Conservation (phyloP, 1,284 basidiomycete species). For the Laetiporus sulphureus region DNA sequence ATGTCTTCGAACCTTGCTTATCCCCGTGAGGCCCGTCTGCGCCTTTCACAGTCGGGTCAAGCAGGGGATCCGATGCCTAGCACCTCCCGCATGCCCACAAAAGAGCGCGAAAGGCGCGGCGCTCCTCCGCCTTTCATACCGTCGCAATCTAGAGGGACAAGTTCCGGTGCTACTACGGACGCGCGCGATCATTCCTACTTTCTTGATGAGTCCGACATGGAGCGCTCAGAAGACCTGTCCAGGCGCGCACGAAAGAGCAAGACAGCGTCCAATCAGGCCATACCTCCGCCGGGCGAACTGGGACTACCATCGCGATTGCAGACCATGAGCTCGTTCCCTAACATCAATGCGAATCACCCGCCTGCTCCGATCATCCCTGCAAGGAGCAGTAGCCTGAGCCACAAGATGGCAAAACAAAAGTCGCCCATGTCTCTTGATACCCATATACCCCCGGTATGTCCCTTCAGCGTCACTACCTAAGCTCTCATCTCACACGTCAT, state of each 20-base stretch:
- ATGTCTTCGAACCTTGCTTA: constrained; percentile 15
- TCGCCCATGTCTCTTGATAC: constrained; percentile 27
- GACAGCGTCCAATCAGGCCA: constrained; percentile 14
- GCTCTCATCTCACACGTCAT: neutral
- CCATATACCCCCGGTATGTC: constrained; percentile 13
- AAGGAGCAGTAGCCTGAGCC: constrained; percentile 33
- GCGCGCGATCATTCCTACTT: constrained; percentile 31
- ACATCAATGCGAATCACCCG: constrained; percentile 30
- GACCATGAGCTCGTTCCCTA: constrained; percentile 34
- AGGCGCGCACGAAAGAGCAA: constrained; percentile 22
- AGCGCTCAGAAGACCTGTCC: constrained; percentile 38
- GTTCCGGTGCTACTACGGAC: constrained; percentile 40
- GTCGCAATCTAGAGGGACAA: constrained; percentile 46
- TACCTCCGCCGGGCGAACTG: constrained; percentile 43
- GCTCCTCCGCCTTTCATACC: constrained; percentile 25
- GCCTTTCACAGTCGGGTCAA: neutral
- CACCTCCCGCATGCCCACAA: constrained; percentile 22
- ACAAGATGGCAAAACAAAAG: constrained; percentile 18
- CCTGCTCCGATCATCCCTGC: constrained; percentile 25
- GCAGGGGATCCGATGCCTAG: constrained; percentile 1
- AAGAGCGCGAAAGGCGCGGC: constrained; percentile 25
- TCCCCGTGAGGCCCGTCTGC: constrained; percentile 12
- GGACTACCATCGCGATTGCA: constrained; percentile 47
- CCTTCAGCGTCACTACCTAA: neutral
- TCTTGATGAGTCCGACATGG: constrained; percentile 46